These are phyloP conservation scores for Aquilaria agallochum DNA, from an alignment of 441 rosid genomes.

Conservation along the genomic window DNA sequence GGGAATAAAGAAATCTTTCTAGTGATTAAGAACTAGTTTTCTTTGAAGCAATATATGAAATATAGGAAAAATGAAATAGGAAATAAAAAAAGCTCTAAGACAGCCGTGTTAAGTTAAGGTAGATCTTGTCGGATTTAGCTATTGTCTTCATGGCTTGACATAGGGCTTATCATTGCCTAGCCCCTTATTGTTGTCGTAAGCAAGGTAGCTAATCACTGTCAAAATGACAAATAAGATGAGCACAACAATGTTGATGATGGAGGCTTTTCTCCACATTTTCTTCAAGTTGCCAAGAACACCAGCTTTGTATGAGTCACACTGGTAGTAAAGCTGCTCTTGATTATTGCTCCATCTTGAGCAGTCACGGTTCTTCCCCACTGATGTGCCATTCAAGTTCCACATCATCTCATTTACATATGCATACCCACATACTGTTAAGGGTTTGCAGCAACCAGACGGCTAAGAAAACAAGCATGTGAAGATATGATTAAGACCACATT, in stretches of 20 bases:
- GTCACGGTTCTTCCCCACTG: constrained; percentile 30
- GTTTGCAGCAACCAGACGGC: constrained; percentile 29
- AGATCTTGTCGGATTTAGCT: too few relatives aligned
- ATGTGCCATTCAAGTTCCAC: constrained; percentile 36
- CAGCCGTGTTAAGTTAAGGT: too few relatives aligned
- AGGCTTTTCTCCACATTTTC: too few relatives aligned
- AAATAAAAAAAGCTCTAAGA: constrained; percentile 12
- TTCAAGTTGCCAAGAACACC: too few relatives aligned
- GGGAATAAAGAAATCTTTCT: too few relatives aligned
- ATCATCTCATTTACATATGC: constrained; percentile 58
- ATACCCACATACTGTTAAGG: constrained; percentile 59
- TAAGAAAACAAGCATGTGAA: constrained; percentile 33
- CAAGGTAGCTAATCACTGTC: constrained; percentile 60
- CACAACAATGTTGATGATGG: constrained; percentile 34
- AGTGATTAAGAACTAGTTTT: too few relatives aligned
- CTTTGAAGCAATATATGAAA: too few relatives aligned
- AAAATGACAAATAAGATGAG: constrained; percentile 67
- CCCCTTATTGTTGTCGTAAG: constrained; percentile 61
- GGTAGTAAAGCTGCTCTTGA: constrained; percentile 56
- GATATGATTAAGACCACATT: too few relatives aligned
- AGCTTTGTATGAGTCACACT: constrained; percentile 26
- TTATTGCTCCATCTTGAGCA: constrained; percentile 64
- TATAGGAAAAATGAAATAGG: too few relatives aligned
- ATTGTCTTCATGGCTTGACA: constrained; percentile 44
- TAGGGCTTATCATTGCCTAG: constrained; percentile 66